Conservation (phyloP, 192 early-diverging fungal species). For the Coemansia sp. region DNA sequence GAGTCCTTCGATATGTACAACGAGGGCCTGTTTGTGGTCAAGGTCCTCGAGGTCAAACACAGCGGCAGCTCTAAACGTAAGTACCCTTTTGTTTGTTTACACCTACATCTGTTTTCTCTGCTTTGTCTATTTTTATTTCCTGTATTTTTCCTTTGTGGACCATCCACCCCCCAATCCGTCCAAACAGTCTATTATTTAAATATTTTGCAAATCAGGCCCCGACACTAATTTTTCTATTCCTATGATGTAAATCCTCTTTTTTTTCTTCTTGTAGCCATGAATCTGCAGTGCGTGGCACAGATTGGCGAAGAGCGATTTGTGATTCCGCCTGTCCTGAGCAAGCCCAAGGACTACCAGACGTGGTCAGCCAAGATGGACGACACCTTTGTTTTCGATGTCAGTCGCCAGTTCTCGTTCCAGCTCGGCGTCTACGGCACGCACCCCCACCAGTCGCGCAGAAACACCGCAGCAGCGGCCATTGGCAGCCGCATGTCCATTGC, state of each 20-base stretch:
- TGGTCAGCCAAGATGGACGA: constrained; percentile 50
- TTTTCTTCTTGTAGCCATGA: constrained; percentile 27
- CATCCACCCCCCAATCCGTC: background rate
- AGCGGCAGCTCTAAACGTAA: constrained; percentile 25
- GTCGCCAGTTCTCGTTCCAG: constrained; percentile 48
- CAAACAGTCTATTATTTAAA: background rate
- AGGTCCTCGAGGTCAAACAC: constrained; percentile 46
- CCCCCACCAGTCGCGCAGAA: constrained; percentile 13
- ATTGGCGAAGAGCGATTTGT: constrained; percentile 48
- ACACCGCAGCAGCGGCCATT: constrained; percentile 2
- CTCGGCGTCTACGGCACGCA: constrained; percentile 45
- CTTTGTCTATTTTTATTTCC: constrained; percentile 3
- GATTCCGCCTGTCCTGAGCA: constrained; percentile 39
- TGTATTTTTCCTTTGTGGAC: constrained; percentile 3
- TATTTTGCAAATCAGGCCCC: background rate
- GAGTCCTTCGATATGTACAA: constrained; percentile 21
- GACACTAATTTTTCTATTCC: background rate
- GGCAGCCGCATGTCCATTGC: constrained; percentile 28
- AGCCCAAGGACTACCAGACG: constrained; percentile 32
- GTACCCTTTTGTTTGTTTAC: constrained; percentile 6
- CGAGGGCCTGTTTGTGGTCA: constrained; percentile 48
- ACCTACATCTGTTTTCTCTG: background rate
- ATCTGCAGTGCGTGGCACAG: constrained; percentile 49
- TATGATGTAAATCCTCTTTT: background rate
- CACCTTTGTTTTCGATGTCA: constrained; percentile 53